These are phyloP conservation scores for Coemansia sp. DNA, from an alignment of 192 early-diverging fungal species.

Conservation along the genomic window DNA sequence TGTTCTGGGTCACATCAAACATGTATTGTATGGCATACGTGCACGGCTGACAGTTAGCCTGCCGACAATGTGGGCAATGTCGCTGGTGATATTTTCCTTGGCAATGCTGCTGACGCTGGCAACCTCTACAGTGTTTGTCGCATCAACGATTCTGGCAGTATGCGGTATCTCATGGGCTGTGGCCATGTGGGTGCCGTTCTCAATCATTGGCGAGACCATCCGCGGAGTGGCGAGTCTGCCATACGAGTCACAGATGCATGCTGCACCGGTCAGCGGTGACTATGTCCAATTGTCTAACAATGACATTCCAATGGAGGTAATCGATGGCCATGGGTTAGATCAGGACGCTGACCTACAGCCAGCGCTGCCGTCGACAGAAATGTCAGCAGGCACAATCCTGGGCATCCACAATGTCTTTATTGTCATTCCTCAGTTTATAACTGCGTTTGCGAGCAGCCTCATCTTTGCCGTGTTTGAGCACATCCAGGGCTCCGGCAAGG, in stretches of 20 bases:
- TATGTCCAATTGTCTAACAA: slow-evolving; percentile 23
- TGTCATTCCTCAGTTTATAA: slow-evolving; percentile 88
- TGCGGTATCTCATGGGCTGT: slow-evolving; percentile 86
- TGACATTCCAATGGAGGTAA: slow-evolving; percentile 32
- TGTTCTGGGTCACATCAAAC: not conserved
- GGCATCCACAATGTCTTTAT: slow-evolving; percentile 97
- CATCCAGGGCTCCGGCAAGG: slow-evolving; percentile 15
- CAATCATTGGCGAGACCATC: slow-evolving; percentile 73
- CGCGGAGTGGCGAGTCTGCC: slow-evolving; percentile 5
- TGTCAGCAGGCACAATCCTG: slow-evolving; percentile 74
- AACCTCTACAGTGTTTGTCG: slow-evolving; percentile 56
- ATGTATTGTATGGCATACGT: slow-evolving; percentile 11
- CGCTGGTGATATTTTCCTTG: slow-evolving; percentile 64
- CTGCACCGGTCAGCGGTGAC: not conserved
- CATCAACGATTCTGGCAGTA: slow-evolving; percentile 68
- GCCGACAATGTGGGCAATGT: slow-evolving; percentile 68
- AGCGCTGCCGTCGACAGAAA: not conserved
- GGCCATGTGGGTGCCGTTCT: slow-evolving; percentile 92
- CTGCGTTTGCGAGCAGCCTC: slow-evolving; percentile 72
- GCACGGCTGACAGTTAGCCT: slow-evolving; percentile 29
- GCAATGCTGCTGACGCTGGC: slow-evolving; percentile 69
- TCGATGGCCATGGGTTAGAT: not conserved
- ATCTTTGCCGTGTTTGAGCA: slow-evolving; percentile 70
- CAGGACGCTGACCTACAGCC: not conserved
- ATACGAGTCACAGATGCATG: slow-evolving; percentile 1